Conservation (phyloP, 2,329 filamentous ascomycete genomes). For the Hypoxylon sp. region DNA sequence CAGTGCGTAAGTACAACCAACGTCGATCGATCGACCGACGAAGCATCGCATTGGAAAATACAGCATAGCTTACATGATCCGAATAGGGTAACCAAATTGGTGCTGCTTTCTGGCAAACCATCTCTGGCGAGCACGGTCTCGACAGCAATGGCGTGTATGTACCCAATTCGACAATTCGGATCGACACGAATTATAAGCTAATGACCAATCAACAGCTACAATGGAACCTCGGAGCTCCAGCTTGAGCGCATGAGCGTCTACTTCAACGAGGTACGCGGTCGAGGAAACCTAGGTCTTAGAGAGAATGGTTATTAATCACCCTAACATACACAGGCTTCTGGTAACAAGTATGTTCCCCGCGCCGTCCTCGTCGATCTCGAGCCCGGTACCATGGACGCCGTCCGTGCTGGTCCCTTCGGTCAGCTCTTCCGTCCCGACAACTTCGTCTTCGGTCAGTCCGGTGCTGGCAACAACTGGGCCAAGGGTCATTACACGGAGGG, state of each 20-base stretch:
- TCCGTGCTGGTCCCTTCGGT: slow-evolving; percentile 96
- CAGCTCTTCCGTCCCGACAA: slow-evolving; percentile 99
- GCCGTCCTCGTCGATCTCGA: slow-evolving; percentile 99
- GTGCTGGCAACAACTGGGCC: slow-evolving; percentile 99
- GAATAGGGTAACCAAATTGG: slow-evolving; percentile 98
- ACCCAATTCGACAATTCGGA: slow-evolving; percentile 20
- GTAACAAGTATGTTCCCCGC: slow-evolving; percentile 99
- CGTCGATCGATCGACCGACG: too few relatives aligned
- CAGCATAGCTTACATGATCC: slow-evolving; percentile 45
- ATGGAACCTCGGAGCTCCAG: slow-evolving; percentile 97
- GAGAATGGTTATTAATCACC: slow-evolving; percentile 27
- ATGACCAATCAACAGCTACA: slow-evolving; percentile 72
- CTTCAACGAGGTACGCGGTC: slow-evolving; percentile 76
- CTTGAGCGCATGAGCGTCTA: slow-evolving; percentile 99
- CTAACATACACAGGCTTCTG: slow-evolving; percentile 71
- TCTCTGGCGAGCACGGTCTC: slow-evolving; percentile 92
- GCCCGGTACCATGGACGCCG: slow-evolving; percentile 99
- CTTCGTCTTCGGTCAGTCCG: slow-evolving; percentile 99
- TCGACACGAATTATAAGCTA: slow-evolving; percentile 33
- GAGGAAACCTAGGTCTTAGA: not conserved
- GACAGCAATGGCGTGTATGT: slow-evolving; percentile 96
- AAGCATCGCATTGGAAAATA: slow-evolving; percentile 27
- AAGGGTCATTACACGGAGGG: slow-evolving; percentile 99
- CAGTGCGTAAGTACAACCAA: slow-evolving; percentile 83
- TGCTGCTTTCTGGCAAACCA: slow-evolving; percentile 98